Evolutionary conservation across 495 filamentous ascomycete genomes (phyloP), one percentile per base, ranked within the genome.

Genomic region (Talaromyces stipitatus): DNA sequence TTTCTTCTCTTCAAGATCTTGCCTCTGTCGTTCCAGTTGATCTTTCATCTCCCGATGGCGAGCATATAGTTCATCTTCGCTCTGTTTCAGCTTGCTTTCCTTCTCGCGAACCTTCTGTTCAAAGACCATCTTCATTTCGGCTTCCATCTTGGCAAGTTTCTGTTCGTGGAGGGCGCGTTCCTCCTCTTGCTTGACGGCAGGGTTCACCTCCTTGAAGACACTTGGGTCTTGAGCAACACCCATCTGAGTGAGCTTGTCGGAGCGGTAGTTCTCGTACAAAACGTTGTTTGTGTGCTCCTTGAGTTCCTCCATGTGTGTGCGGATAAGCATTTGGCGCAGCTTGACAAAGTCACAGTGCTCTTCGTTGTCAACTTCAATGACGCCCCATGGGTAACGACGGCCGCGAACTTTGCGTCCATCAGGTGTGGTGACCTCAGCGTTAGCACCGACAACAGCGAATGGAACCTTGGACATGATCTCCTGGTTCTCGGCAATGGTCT

Each of bases 61-160:
- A 56, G 95, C 91, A 66, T 97, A 97, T 60, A 98, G 76, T 80
- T 98, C 94, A 74, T 97, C 94, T 75, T 98, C 94, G 82, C 90
- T 95, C 79, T 97, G 92, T 73, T 91, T 94, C 72, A 98, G 81
- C 77, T 98, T 98, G 84, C 90, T 96, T 75, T 98, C 94, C 82
- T 98, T 98, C 76, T 98, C 94, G 58, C 89, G 84, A 20, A 98
- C 94, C 88, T 98, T 98, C 72, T 97, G 95, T 72, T 98, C 94
- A 91, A 98, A 98, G 66, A 98, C 94, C 94, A 97, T 97, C 90
- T 97, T 97, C 94, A 98, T 98, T 73, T 98, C 94, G 66, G 89
- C 82, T 73, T 98, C 94, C 94, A 98, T 98, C 90, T 98, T 98
- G 64, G 90, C 87, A 61, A 98, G 88, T 80, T 98, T 98, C 82